Evolutionary conservation across 306 rosid genomes (phyloP).

Genomic region (Rubus parviflorus): DNA sequence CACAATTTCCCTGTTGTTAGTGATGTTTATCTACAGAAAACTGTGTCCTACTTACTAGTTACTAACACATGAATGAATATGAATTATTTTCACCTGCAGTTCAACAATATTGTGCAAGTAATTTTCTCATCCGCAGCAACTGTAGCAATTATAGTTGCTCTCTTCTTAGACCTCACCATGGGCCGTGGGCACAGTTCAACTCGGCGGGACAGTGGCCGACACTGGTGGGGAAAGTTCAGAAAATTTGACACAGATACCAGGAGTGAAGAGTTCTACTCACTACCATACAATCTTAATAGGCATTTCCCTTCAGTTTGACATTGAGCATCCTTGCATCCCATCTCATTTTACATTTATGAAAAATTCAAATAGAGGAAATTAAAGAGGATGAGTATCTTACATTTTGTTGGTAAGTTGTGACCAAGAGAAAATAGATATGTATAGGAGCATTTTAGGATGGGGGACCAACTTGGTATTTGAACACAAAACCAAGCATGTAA

Average conservation of each 20-base stretch:
- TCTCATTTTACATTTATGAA: too few relatives aligned
- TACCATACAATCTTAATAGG: constrained; percentile 59
- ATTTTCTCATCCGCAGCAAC: constrained; percentile 81
- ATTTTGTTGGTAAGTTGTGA: not conserved
- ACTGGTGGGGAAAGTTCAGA: constrained; percentile 84
- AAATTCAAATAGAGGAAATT: too few relatives aligned
- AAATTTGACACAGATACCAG: constrained; percentile 48
- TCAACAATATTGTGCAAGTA: constrained; percentile 69
- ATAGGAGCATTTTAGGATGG: not conserved
- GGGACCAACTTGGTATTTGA: not conserved
- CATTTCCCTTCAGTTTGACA: constrained; percentile 76
- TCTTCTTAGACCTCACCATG: constrained; percentile 58
- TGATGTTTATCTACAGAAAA: not conserved
- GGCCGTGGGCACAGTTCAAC: constrained; percentile 39
- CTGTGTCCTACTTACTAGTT: not conserved
- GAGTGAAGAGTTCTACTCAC: constrained; percentile 66
- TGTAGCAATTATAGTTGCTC: constrained; percentile 60
- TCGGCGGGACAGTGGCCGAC: constrained; percentile 78
- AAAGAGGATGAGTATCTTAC: too few relatives aligned
- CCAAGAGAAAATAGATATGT: not conserved
- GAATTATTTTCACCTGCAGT: constrained; percentile 38
- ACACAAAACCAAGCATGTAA: not conserved
- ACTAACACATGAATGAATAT: not conserved
- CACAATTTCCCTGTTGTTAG: not conserved
- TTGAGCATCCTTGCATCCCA: not conserved